Evolutionary conservation across 2,329 filamentous ascomycete species (phyloP).

Genomic region (Exophiala alcalophila): DNA sequence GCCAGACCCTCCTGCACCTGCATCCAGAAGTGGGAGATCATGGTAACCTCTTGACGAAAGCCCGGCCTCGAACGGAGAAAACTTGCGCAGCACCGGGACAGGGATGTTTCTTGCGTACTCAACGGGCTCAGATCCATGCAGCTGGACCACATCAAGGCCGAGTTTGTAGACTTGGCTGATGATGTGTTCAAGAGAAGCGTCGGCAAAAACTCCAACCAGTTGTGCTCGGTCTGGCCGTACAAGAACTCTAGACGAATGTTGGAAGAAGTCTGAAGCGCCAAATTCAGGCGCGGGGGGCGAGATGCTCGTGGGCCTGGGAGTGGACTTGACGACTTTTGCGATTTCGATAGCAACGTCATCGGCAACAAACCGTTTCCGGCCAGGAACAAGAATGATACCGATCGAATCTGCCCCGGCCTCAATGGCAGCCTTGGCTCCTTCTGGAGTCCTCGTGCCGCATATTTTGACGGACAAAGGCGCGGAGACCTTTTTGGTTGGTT

Average conservation of each 20-base stretch:
- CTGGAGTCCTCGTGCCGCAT: slow-evolving; percentile 81
- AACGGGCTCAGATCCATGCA: slow-evolving; percentile 86
- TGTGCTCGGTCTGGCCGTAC: slow-evolving; percentile 61
- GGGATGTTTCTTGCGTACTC: slow-evolving; percentile 90
- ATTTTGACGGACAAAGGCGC: slow-evolving; percentile 78
- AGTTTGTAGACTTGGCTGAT: slow-evolving; percentile 73
- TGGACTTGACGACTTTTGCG: slow-evolving; percentile 68
- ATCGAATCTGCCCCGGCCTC: slow-evolving; percentile 87
- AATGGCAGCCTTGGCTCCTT: slow-evolving; percentile 75
- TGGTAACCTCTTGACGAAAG: slow-evolving; percentile 77
- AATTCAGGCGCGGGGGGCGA: slow-evolving; percentile 33
- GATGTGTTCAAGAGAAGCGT: slow-evolving; percentile 81
- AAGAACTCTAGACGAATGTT: slow-evolving; percentile 50
- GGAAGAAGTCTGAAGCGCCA: slow-evolving; percentile 67
- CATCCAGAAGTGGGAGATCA: slow-evolving; percentile 78
- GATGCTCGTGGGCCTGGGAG: slow-evolving; percentile 34
- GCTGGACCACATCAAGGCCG: slow-evolving; percentile 80
- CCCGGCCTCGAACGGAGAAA: slow-evolving; percentile 71
- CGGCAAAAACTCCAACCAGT: slow-evolving; percentile 89
- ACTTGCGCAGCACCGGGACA: slow-evolving; percentile 84
- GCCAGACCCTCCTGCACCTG: slow-evolving; percentile 78
- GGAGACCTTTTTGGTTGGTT: slow-evolving; percentile 32
- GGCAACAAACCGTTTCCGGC: slow-evolving; percentile 74
- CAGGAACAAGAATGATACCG: slow-evolving; percentile 85
- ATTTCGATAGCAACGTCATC: slow-evolving; percentile 78